A percentile compares a stretch with the other conserved stretches of the same genome.
Evolutionary conservation across 208 protist genomes (phyloP).

Genomic region (Porcisia hertigi): DNA sequence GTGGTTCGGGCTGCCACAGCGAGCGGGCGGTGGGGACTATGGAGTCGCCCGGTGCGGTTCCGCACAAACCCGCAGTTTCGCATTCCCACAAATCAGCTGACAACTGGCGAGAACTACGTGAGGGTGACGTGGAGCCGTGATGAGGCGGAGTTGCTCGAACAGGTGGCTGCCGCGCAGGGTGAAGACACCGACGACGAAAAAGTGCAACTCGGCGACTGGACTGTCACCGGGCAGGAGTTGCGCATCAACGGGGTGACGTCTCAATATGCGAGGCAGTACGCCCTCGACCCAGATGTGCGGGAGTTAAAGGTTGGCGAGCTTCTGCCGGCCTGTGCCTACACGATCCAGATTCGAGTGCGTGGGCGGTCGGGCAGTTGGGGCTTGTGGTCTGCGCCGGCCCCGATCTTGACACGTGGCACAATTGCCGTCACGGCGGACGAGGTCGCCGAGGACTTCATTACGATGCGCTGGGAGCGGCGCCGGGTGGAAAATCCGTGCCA

Average conservation of each 20-base stretch:
- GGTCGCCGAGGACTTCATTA: constrained; percentile 89
- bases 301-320: constrained; percentile 90
- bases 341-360: constrained; percentile 85
- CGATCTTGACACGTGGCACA: constrained; percentile 88
- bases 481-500: constrained; percentile 77
- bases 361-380: constrained; percentile 87
- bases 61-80: constrained; percentile 87
- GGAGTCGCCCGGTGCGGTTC: constrained; percentile 85
- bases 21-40: constrained; percentile 87
- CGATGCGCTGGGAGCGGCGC: constrained; percentile 86
- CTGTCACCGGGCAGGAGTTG: constrained; percentile 87
- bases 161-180: background rate
- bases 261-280: constrained; percentile 80
- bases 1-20: constrained; percentile 85
- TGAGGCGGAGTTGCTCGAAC: constrained; percentile 15
- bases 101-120: constrained; percentile 94
- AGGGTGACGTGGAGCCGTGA: constrained; percentile 84
- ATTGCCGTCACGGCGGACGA: constrained; percentile 83
- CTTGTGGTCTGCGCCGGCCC: constrained; percentile 79
- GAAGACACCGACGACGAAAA: constrained; percentile 11
- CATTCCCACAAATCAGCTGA: constrained; percentile 86
- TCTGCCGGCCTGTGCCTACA: constrained; percentile 83
- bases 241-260: constrained; percentile 86
- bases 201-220: constrained; percentile 80
- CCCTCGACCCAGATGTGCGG: constrained; percentile 73